Evolutionary conservation across 495 filamentous ascomycete species (phyloP), one percentile per base, ranked within the genome.

Genomic region (Penicillium simplicissimum): DNA sequence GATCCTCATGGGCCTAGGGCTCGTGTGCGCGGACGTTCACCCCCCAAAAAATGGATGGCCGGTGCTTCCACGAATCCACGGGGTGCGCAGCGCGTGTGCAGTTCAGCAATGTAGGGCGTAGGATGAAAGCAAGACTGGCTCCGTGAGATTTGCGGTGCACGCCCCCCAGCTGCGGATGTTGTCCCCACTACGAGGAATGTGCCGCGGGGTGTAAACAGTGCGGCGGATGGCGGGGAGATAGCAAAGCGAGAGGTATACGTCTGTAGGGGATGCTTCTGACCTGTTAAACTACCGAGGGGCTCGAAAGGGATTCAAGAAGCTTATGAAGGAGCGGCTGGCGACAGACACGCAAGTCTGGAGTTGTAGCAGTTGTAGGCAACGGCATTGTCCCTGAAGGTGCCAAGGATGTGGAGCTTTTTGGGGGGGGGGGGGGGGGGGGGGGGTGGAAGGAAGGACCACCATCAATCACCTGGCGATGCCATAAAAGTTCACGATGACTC

Each of bases 91-190:
- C 52, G 21, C 28, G 59, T 38, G 42, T 23, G 48, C 25, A 55
- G 19, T 36, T 38, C 28, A n/a, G 55, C 21, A 70, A 70, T 70
- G 68, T 53, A 70, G 66, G 66, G 64, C 31, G 57, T 11, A 52
- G 31, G 28, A 40, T 51, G 38, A 57, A 40, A 51, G 33, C 62
- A 23, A 59, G 19, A 59, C 51, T 59, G 57, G 34, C 33, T 52
- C n/a, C 13, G 33, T 51, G 51, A 60, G 56, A 15, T 52, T 45
- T 19, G 19, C 8, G 35, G 33, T 34, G 35, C 54, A 54, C 40
- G 54, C 55, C 49, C 48, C 38, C 45, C 52, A 35, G 25, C 33
- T 14, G 28, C 40, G 25, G 51, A 48, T 8, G 40, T 57, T 62
- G 63, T 62, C 59, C 57, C 57, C 55, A 62, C 64, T 52, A 57